Evolutionary conservation across 257 asterid genomes (phyloP), one percentile per base, ranked within the genome.

Genomic region (Solanum bulbocastanum): DNA sequence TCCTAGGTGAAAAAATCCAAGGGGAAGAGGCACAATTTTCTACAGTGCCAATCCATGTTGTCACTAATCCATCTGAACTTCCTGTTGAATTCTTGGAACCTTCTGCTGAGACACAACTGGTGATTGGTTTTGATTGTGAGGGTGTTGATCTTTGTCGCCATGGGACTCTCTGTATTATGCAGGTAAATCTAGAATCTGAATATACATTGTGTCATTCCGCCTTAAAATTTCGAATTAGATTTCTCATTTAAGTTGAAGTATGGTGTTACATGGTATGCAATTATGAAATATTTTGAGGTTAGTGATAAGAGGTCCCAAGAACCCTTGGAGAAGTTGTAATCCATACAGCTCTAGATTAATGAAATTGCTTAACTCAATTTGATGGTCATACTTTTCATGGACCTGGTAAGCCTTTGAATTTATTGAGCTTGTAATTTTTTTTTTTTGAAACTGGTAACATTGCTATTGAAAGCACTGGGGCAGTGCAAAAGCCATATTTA

Each of bases 101-200:
- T 88, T 93, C 99, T 62, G 85, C 86, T 87, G 96, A 93, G 87
- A 93, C 37, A 87, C 90, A 92, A 89, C 87, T 97, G 79, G 95
- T 94, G 60, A 92, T 97, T 87, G 99, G 99, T 92, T 94, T 97
- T 79, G 99, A 97, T 87, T 97, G 99, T 91, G 99, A 97, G 93
- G 99, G 99, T 91, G 98, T 92, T 88, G 98, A 97, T 91, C 99
- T 97, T 71, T 95, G 99, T 89, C 98, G 99, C 86, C 87, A 94
- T 81, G 99, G 99, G 89, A 87, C 94, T 79, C 98, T 97, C 86
- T 97, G 99, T 89, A 92, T 97, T 33, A 96, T 97, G 96, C 99
- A 97, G 99, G 99, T 96, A 87, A 73, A 40, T 65, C 30, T 66
- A 49, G 15, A 82, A 81, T 18, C 44, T 49, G 44, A 49, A 49